These are phyloP conservation scores for Oryza meyeriana DNA, from an alignment of 176 grass and related monocot species.

Conservation along the genomic window DNA sequence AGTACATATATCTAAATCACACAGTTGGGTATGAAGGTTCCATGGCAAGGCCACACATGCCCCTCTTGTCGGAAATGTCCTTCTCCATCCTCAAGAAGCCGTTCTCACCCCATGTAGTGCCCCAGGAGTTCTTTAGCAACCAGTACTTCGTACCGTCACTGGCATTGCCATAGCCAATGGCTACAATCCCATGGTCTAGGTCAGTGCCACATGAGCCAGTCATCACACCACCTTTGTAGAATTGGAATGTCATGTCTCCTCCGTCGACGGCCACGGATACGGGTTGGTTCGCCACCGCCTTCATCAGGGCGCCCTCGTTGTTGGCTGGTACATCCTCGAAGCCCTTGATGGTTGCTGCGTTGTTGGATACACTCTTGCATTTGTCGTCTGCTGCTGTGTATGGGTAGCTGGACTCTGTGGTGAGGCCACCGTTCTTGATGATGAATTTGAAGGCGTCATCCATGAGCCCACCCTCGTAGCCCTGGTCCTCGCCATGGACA, in stretches of 20 bases:
- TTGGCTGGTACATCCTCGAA: conserved; percentile 42
- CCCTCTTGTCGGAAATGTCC: no score
- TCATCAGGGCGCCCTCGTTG: conserved; percentile 35
- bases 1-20: no score
- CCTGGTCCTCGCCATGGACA: conserved; percentile 32
- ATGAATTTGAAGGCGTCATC: conserved; percentile 50
- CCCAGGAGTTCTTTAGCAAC: no score
- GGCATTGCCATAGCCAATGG: no score
- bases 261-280: conserved; percentile 45
- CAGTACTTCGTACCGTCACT: no score
- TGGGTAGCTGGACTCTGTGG: conserved; percentile 40
- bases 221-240: conserved; percentile 45
- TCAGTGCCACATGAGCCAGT: no score
- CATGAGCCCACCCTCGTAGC: conserved; percentile 43
- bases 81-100: no score
- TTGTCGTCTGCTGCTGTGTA: conserved; percentile 26
- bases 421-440: no score
- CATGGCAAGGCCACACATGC: no score
- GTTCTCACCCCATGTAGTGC: no score
- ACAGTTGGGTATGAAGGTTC: no score
- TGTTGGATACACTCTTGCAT: conserved; percentile 24
- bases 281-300: conserved; percentile 43
- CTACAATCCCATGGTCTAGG: no score
- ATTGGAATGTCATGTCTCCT: conserved; percentile 34
- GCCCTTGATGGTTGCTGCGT: conserved; percentile 20